These are phyloP conservation scores for Ophiostoma ips DNA, from an alignment of 2,329 filamentous ascomycete genomes.

Conservation along the genomic window DNA sequence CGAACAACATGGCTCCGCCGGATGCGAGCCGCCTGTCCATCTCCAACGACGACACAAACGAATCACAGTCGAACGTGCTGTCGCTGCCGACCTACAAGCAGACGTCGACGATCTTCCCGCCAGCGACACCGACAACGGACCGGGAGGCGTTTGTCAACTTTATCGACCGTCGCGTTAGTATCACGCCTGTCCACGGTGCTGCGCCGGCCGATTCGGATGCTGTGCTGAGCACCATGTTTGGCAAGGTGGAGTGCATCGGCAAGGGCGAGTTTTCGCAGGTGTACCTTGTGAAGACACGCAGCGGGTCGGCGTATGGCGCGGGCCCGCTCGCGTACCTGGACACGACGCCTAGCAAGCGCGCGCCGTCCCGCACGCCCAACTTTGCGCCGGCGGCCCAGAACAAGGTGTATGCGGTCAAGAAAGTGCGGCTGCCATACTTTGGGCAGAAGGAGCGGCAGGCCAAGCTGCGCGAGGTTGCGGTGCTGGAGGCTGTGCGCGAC, in stretches of 20 bases:
- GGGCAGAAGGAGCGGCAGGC: slow-evolving; percentile 68
- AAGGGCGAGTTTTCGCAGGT: slow-evolving; percentile 90
- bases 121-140: slow-evolving; percentile 67
- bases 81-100: slow-evolving; percentile 13
- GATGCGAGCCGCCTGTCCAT: slow-evolving; percentile 78
- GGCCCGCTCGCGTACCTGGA: slow-evolving; percentile 24
- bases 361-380: slow-evolving; percentile 18
- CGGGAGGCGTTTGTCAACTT: slow-evolving; percentile 39
- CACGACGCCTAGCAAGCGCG: slow-evolving; percentile 12
- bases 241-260: slow-evolving; percentile 66
- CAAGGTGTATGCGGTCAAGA: slow-evolving; percentile 81
- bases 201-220: slow-evolving; percentile 63
- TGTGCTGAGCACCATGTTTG: slow-evolving; percentile 60
- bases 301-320: slow-evolving; percentile 7
- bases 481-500: slow-evolving; percentile 61
- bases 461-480: slow-evolving; percentile 72
- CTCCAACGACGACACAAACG: slow-evolving; percentile 34
- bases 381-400: slow-evolving; percentile 27
- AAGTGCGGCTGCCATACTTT: slow-evolving; percentile 65
- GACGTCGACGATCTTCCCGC: slow-evolving; percentile 32
- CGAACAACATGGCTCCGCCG: slow-evolving; percentile 43
- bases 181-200: slow-evolving; percentile 56
- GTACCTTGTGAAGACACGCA: slow-evolving; percentile 53
- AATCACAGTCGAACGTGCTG: slow-evolving; percentile 19
- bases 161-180: slow-evolving; percentile 41